phyloP scores from a whole-genome alignment of 139 green algal genomes.

The Micractinium sp. region DNA sequence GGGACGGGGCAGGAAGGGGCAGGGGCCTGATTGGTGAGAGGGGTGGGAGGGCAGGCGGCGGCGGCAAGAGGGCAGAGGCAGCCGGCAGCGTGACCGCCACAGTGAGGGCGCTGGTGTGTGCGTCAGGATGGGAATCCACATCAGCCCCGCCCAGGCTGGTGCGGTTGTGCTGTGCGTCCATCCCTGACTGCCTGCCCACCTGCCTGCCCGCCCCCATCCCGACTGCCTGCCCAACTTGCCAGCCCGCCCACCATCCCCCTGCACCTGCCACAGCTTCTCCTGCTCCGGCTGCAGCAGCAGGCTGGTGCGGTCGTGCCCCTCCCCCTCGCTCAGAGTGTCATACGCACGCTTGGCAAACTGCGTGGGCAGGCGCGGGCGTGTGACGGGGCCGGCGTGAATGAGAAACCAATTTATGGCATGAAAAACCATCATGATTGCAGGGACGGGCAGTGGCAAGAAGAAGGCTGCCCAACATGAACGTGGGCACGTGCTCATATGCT shows the following conservation, averaged over 20 bases:
- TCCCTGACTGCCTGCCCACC: too few relatives aligned
- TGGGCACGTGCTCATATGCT: too few relatives aligned
- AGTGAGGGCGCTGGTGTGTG: too few relatives aligned
- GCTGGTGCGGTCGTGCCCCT: slow-evolving; percentile 1
- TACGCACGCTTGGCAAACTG: neutral
- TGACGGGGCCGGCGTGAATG: neutral
- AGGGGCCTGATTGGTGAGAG: neutral
- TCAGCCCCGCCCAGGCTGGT: too few relatives aligned
- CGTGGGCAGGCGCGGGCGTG: neutral
- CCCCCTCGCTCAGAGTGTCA: neutral
- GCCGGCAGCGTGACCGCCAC: too few relatives aligned
- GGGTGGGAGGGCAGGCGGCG: neutral
- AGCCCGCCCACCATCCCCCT: too few relatives aligned
- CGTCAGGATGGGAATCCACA: too few relatives aligned
- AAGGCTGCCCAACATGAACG: neutral
- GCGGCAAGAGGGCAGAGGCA: neutral
- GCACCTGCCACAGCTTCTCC: slow-evolving; percentile 14
- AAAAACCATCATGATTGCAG: neutral
- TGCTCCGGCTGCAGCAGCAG: neutral
- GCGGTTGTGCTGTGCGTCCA: too few relatives aligned
- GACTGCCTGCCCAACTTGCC: too few relatives aligned
- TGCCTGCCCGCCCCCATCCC: too few relatives aligned
- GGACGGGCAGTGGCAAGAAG: neutral
- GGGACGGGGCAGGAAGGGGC: neutral
- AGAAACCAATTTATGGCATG: too few relatives aligned